Evolutionary conservation across 306 rosid species (phyloP).

Genomic region (Citrullus amarus): DNA sequence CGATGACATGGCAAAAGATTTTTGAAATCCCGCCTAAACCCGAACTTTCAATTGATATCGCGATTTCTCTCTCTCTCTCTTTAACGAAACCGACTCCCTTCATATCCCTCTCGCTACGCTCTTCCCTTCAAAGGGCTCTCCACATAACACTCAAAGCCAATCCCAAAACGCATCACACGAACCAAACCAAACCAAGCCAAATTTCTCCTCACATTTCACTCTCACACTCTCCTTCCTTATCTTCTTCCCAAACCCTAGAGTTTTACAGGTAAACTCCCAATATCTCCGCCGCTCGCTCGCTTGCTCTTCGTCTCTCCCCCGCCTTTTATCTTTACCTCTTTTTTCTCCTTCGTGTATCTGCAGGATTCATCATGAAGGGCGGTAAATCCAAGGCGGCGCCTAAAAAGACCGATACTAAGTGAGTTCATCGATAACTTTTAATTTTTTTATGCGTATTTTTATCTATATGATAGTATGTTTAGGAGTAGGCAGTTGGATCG

Average conservation of each 20-base stretch:
- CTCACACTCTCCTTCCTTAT: conserved; percentile 3
- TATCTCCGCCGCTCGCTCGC: conserved; percentile 9
- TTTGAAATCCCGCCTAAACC: conserved; percentile 90
- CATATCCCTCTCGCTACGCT: conserved; percentile 16
- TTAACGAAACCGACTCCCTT: background rate
- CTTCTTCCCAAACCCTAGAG: conserved; percentile 14
- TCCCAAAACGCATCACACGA: background rate
- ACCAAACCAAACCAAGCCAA: background rate
- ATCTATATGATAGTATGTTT: background rate
- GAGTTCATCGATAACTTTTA: background rate
- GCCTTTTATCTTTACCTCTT: background rate
- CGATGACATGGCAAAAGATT: conserved; percentile 38
- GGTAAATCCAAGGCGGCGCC: conserved; percentile 52
- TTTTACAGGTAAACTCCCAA: conserved; percentile 1
- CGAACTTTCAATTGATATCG: conserved; percentile 39
- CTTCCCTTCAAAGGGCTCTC: background rate
- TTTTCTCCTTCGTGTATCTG: conserved; percentile 2
- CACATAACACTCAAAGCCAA: background rate
- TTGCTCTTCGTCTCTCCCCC: background rate
- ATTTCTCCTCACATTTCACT: background rate
- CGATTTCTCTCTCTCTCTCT: conserved; percentile 15
- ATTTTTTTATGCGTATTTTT: background rate
- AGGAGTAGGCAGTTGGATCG: background rate
- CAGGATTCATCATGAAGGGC: conserved; percentile 42
- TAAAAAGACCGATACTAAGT: conserved; percentile 37